Percentiles rank a stretch among this genome's conserved stretches.
Conservation (phyloP, 2,329 filamentous ascomycete species). For the Emmonsiellopsis sp. region DNA sequence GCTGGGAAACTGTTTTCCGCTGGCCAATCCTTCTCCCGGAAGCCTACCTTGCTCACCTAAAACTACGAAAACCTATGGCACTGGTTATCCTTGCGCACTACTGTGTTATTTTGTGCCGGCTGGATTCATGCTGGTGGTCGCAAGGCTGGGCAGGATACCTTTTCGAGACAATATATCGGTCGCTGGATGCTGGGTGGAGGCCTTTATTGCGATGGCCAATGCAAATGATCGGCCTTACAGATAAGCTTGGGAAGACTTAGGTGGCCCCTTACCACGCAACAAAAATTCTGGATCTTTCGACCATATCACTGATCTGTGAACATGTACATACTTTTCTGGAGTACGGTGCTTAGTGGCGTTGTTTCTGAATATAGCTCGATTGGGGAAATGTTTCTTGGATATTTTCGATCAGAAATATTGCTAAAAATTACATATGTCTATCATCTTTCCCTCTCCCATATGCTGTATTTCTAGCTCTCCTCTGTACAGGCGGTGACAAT, state of each 20-base stretch:
- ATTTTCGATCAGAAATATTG: too few relatives aligned
- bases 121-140: slow-evolving; percentile 59
- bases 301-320: too few relatives aligned
- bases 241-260: background rate
- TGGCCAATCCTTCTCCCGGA: slow-evolving; percentile 56
- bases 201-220: slow-evolving; percentile 18
- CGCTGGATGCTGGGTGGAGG: slow-evolving; percentile 14
- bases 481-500: too few relatives aligned
- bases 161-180: slow-evolving; percentile 48
- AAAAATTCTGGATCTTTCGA: too few relatives aligned
- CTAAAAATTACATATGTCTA: too few relatives aligned
- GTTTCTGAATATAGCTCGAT: too few relatives aligned
- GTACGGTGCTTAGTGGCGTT: too few relatives aligned
- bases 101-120: slow-evolving; percentile 53
- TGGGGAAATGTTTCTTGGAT: too few relatives aligned
- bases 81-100: slow-evolving; percentile 58
- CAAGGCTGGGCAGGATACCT: slow-evolving; percentile 58
- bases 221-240: slow-evolving; percentile 13
- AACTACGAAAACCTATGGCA: slow-evolving; percentile 51
- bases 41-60: slow-evolving; percentile 54
- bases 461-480: too few relatives aligned
- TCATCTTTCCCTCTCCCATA: too few relatives aligned
- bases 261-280: background rate
- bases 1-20: slow-evolving; percentile 40
- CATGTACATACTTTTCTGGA: too few relatives aligned